Percentiles rank a stretch among this genome's conserved stretches.
phyloP scores from a whole-genome alignment of 805 yeast genomes.

The Dipodascus geniculatus region DNA sequence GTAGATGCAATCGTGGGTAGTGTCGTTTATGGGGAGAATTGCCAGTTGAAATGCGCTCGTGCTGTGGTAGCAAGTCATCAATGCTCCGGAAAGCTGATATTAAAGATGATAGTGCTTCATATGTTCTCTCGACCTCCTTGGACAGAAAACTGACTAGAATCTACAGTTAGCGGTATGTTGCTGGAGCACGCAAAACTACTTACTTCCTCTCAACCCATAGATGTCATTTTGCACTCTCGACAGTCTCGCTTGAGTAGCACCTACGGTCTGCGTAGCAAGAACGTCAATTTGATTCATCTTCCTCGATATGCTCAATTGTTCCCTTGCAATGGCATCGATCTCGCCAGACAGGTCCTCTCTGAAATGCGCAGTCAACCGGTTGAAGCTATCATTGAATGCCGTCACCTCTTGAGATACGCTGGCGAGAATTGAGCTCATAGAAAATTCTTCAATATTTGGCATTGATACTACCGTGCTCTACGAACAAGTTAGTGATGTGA shows the following conservation, averaged over 20 bases:
- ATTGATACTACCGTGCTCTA: constrained; percentile 5
- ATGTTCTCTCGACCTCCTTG: constrained; percentile 7
- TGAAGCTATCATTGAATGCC: constrained; percentile 7
- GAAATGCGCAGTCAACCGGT: constrained; percentile 8
- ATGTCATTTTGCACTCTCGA: neutral
- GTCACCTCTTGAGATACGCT: constrained; percentile 4
- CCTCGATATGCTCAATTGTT: constrained; percentile 10
- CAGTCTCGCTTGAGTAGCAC: constrained; percentile 8
- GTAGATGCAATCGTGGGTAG: constrained; percentile 30
- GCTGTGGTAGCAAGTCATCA: constrained; percentile 28
- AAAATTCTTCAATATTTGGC: constrained; percentile 9
- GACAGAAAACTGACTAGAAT: constrained; percentile 6
- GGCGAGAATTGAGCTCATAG: constrained; percentile 9
- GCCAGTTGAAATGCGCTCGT: constrained; percentile 27
- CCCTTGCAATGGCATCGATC: constrained; percentile 8
- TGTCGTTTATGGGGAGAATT: constrained; percentile 32
- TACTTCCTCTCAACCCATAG: constrained; percentile 4
- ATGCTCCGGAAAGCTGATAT: constrained; percentile 14
- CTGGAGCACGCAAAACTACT: neutral
- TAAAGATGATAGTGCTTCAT: constrained; percentile 8
- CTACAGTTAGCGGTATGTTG: neutral
- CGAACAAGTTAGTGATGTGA: neutral
- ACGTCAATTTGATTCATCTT: constrained; percentile 13
- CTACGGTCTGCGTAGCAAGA: constrained; percentile 7
- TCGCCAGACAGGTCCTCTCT: constrained; percentile 12